Evolutionary conservation across 116 monocot species (phyloP).

Genomic region (Zostera marina): DNA sequence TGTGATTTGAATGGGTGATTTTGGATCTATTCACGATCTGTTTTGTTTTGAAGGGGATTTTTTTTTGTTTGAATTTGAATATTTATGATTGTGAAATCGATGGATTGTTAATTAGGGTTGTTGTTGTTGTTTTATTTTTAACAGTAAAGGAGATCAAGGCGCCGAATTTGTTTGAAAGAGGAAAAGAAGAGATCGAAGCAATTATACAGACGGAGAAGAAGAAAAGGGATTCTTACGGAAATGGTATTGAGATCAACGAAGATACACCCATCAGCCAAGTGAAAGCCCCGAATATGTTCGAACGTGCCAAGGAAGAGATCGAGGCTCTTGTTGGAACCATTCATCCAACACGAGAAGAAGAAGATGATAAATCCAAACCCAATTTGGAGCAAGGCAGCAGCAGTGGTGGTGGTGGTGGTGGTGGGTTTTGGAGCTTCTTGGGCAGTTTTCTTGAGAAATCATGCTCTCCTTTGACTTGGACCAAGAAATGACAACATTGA

Average conservation of each 20-base stretch:
- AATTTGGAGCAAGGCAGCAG: neutral
- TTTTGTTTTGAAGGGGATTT: too few species aligned
- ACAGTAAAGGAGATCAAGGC: conserved; percentile 10
- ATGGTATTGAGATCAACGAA: conserved; percentile 54
- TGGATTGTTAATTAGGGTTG: too few species aligned
- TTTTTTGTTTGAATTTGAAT: too few species aligned
- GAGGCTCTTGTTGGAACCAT: conserved; percentile 55
- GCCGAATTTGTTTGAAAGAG: conserved; percentile 17
- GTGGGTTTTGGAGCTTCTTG: conserved; percentile 13
- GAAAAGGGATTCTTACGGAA: conserved; percentile 62
- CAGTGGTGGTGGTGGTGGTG: too few species aligned
- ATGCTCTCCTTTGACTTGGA: conserved; percentile 14
- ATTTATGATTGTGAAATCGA: too few species aligned
- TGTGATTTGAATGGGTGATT: too few species aligned
- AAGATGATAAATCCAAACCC: conserved; percentile 3
- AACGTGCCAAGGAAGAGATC: conserved; percentile 73
- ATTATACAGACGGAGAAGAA: conserved; percentile 19
- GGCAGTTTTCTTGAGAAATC: conserved; percentile 16
- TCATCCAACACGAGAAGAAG: conserved; percentile 36
- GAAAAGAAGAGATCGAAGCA: conserved; percentile 22
- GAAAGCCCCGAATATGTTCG: conserved; percentile 52
- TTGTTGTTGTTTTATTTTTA: too few species aligned
- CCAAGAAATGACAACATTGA: conserved; percentile 4
- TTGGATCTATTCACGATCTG: too few species aligned
- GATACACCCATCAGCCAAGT: conserved; percentile 51